phyloP scores from a whole-genome alignment of 768 basidiomycete species.

The Pleurotus salmoneostramineus region DNA sequence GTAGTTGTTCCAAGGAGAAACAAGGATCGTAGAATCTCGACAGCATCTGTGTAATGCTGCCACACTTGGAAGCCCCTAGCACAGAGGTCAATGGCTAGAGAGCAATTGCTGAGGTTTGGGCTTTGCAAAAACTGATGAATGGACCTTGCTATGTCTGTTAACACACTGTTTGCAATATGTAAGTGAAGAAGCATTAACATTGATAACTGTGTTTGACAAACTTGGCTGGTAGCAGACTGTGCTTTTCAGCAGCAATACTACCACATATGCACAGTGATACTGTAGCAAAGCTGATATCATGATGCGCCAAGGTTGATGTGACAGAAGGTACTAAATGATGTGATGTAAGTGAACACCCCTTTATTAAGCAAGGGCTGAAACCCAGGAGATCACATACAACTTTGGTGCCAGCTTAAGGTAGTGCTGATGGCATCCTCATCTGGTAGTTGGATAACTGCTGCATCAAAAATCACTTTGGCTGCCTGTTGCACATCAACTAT shows the following conservation, averaged over 20 bases:
- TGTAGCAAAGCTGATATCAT: too few species aligned
- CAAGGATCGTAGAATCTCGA: constrained; percentile 80
- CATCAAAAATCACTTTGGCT: constrained; percentile 74
- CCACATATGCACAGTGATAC: constrained; percentile 80
- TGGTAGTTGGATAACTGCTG: constrained; percentile 59
- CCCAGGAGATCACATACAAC: constrained; percentile 40
- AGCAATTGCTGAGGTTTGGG: constrained; percentile 58
- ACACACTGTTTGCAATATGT: too few species aligned
- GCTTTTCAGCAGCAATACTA: constrained; percentile 77
- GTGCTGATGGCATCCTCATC: constrained; percentile 61
- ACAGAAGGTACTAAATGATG: background rate
- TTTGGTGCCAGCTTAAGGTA: constrained; percentile 61
- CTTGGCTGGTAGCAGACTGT: constrained; percentile 71
- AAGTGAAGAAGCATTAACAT: too few species aligned
- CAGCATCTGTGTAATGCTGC: constrained; percentile 91
- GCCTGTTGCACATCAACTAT: constrained; percentile 80
- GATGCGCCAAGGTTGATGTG: too few species aligned
- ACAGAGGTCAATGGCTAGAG: constrained; percentile 84
- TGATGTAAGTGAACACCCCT: too few species aligned
- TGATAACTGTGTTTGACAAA: background rate
- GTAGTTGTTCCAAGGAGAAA: constrained; percentile 75
- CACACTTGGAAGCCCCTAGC: constrained; percentile 90
- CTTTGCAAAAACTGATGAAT: constrained; percentile 76
- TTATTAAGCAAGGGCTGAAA: too few species aligned
- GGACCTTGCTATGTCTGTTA: constrained; percentile 84